Evolutionary conservation across 768 basidiomycete genomes (phyloP).

Genomic region (Calvatia gigantea): DNA sequence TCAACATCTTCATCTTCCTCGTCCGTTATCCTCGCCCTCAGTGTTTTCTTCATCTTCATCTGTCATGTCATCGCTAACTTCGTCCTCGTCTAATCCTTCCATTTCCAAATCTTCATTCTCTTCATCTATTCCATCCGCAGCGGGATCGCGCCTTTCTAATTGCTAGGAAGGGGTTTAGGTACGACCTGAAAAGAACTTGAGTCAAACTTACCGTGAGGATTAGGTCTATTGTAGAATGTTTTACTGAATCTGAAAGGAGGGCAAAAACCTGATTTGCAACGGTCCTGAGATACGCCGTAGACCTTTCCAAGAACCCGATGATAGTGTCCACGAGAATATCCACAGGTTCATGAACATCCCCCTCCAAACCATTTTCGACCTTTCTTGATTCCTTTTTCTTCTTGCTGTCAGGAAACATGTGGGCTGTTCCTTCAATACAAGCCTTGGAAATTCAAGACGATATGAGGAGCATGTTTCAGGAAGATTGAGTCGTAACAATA

Average conservation of each 20-base stretch:
- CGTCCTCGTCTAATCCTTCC: constrained; percentile 33
- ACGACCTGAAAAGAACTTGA: not conserved
- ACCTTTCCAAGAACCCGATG: constrained; percentile 85
- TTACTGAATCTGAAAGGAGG: constrained; percentile 61
- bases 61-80: constrained; percentile 33
- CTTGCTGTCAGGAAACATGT: constrained; percentile 43
- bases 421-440: constrained; percentile 54
- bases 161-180: constrained; percentile 48
- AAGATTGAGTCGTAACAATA: not conserved
- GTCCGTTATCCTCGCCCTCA: constrained; percentile 26
- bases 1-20: constrained; percentile 44
- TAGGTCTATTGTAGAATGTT: constrained; percentile 71
- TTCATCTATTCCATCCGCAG: constrained; percentile 39
- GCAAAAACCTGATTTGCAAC: constrained; percentile 80
- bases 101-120: constrained; percentile 28
- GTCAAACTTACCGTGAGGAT: constrained; percentile 67
- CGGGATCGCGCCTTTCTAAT: constrained; percentile 70
- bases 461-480: not conserved
- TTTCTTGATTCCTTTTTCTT: constrained; percentile 19
- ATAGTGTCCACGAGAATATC: constrained; percentile 88
- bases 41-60: constrained; percentile 30
- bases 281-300: constrained; percentile 74
- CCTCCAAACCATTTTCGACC: constrained; percentile 39
- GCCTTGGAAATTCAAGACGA: constrained; percentile 35
- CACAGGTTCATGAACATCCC: constrained; percentile 46